A percentile compares a stretch with the other conserved stretches of the same genome.
phyloP scores from a whole-genome alignment of 495 filamentous ascomycete genomes.

The Talaromyces adpressus region DNA sequence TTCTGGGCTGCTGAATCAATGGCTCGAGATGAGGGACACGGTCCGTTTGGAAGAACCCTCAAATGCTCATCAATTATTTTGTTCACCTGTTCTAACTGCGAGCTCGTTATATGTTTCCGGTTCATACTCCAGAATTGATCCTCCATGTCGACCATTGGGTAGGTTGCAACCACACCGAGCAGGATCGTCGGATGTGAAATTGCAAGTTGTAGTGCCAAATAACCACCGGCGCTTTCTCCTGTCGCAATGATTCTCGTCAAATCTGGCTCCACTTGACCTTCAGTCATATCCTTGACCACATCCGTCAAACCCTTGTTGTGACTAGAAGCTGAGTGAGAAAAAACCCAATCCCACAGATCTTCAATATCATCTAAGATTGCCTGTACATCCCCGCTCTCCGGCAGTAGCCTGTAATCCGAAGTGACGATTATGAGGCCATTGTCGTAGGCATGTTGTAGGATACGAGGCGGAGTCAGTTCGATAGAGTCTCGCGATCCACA shows the following conservation, averaged over 20 bases:
- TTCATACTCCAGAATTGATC: slow-evolving; percentile 13
- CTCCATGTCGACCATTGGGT: slow-evolving; percentile 5
- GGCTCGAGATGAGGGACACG: not conserved
- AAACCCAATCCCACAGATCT: slow-evolving; percentile 12
- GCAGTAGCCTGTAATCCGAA: slow-evolving; percentile 13
- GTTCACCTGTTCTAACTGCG: not conserved
- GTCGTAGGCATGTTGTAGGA: not conserved
- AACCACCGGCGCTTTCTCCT: slow-evolving; percentile 11
- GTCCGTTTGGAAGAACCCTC: not conserved
- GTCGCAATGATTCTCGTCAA: not conserved
- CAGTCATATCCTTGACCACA: not conserved
- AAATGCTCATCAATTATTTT: not conserved
- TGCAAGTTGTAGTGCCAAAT: slow-evolving; percentile 6
- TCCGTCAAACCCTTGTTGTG: not conserved
- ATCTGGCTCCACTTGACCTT: not conserved
- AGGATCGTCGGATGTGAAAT: slow-evolving; percentile 3
- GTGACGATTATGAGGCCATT: slow-evolving; percentile 9
- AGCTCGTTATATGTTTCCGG: not conserved
- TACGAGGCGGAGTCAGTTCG: not conserved
- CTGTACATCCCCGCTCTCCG: slow-evolving; percentile 2
- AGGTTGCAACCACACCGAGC: slow-evolving; percentile 1
- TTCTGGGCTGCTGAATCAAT: not conserved
- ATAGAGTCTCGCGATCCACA: not conserved
- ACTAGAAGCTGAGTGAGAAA: slow-evolving; percentile 12
- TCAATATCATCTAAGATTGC: slow-evolving; percentile 11